These are phyloP conservation scores for Kwoniella shandongensis DNA, from an alignment of 768 basidiomycete genomes.

Conservation along the genomic window DNA sequence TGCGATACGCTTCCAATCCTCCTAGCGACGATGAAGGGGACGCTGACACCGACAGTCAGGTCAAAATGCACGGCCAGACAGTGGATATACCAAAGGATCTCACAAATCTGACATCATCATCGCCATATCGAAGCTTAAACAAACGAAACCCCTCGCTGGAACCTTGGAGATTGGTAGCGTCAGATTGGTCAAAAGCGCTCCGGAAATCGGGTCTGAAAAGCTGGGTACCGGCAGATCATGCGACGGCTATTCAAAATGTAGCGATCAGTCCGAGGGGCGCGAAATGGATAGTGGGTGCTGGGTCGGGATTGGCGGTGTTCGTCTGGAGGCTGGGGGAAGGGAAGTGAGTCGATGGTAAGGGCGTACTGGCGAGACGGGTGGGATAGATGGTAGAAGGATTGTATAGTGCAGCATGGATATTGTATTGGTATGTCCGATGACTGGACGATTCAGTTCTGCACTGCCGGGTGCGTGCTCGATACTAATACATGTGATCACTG, in stretches of 20 bases:
- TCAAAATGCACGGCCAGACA: too few relatives aligned
- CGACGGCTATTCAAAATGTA: slow-evolving; percentile 4
- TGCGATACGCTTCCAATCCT: background rate
- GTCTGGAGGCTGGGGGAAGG: slow-evolving; percentile 12
- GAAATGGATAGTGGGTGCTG: slow-evolving; percentile 24
- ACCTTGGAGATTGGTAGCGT: slow-evolving; percentile 8
- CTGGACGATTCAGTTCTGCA: background rate
- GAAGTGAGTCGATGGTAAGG: background rate
- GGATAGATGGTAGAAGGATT: too few relatives aligned
- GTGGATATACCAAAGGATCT: background rate
- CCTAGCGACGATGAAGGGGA: slow-evolving; percentile 4
- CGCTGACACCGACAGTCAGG: background rate
- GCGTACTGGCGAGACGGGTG: too few relatives aligned
- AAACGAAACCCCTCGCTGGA: slow-evolving; percentile 4
- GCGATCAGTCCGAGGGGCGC: slow-evolving; percentile 26
- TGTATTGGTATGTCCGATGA: background rate
- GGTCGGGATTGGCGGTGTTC: slow-evolving; percentile 10
- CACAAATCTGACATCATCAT: background rate
- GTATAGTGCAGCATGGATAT: too few relatives aligned
- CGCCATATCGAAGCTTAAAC: background rate
- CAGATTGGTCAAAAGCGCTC: background rate
- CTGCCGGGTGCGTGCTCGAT: background rate
- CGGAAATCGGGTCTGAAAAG: background rate
- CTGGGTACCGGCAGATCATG: background rate
- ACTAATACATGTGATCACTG: background rate